Base-by-base conservation (phyloP, 1,284 basidiomycete species). In the Ceratorhiza oryzae-sativae region DNA sequence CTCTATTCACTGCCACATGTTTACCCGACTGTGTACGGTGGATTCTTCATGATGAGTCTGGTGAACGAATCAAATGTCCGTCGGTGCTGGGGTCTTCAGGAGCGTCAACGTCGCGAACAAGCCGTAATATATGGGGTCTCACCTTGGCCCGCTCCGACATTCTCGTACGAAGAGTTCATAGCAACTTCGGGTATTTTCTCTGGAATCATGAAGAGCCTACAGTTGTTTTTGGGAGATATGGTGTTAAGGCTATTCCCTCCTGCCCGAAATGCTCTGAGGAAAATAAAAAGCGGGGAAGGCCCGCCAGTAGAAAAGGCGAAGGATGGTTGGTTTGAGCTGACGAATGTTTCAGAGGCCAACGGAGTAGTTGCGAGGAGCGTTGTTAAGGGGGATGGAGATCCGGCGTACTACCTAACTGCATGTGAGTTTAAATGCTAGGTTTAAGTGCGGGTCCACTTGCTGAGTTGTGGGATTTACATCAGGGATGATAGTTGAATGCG, bases 401-500 rank as follows among this genome's bases (percentile, higher is more conserved):
- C 92, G 2, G 92, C 93, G 1, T 94, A 95, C 79, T 79, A 85
- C 18, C 80, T 89, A 39, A 90, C 92, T 0, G 83, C 90, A 6
- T 81, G 90, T 90, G 76, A 74, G 80, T 78, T 1, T 1, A 23
- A 30, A 4, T 36, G n/a, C 53, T n/a, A 15, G 34, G n/a, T 20
- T 32, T 55, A 8, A 5, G 13, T n/a, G 4, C 46, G 12, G 1
- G 18, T 25, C 9, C 18, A 13, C 42, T 34, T 58, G 36, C 56
- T 34, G 8, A 41, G 49, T 55, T 30, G 20, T 27, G 13, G 30
- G 5, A 27, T 49, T 18, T 2, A 13, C 8, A 13, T 20, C 74
- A 92, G 92, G 87, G 48, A 87, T 95, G 83, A 84, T 93, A 30
- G 83, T 87, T 1, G 94, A 96, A 82, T 86, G 86, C 15, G 93